phyloP scores from a whole-genome alignment of 2,329 filamentous ascomycete species.

The Pseudogymnoascus sp. region DNA sequence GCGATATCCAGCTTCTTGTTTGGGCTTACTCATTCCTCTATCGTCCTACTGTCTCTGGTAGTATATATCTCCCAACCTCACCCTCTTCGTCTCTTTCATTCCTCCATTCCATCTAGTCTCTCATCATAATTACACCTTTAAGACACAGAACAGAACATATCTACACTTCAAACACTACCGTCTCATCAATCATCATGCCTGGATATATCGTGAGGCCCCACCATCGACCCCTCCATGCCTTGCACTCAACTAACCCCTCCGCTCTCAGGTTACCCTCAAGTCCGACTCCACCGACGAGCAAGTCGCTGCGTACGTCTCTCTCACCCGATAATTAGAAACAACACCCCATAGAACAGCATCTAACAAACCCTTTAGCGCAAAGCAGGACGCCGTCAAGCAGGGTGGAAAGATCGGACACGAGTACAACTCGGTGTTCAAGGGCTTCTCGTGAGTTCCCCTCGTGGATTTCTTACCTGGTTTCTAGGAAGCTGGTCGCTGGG shows the following conservation, averaged over 20 bases:
- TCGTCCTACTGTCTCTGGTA: neutral
- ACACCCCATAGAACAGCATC: neutral
- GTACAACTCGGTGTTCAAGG: conserved; percentile 75
- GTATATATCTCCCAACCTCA: neutral
- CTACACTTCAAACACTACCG: conserved; percentile 1
- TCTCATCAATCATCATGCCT: conserved; percentile 18
- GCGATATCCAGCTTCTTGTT: conserved; percentile 9
- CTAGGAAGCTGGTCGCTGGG: neutral
- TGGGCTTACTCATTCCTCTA: conserved; percentile 8
- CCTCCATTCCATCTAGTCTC: neutral
- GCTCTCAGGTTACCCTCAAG: conserved; percentile 69
- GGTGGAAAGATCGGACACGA: conserved; percentile 81
- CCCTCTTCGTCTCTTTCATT: neutral
- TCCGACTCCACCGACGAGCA: conserved; percentile 59
- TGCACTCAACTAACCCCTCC: conserved; percentile 8
- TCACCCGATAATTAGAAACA: neutral
- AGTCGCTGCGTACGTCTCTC: conserved; percentile 54
- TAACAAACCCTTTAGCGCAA: conserved; percentile 49
- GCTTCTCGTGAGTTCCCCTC: conserved; percentile 69
- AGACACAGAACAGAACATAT: neutral
- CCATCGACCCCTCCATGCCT: neutral
- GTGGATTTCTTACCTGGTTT: neutral
- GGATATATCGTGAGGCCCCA: conserved; percentile 18
- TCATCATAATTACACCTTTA: neutral
- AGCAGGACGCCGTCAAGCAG: conserved; percentile 65